Evolutionary conservation across 164 flowering plant genomes (phyloP), one percentile per base, ranked within the genome.

Genomic region (Platanus orientalis): DNA sequence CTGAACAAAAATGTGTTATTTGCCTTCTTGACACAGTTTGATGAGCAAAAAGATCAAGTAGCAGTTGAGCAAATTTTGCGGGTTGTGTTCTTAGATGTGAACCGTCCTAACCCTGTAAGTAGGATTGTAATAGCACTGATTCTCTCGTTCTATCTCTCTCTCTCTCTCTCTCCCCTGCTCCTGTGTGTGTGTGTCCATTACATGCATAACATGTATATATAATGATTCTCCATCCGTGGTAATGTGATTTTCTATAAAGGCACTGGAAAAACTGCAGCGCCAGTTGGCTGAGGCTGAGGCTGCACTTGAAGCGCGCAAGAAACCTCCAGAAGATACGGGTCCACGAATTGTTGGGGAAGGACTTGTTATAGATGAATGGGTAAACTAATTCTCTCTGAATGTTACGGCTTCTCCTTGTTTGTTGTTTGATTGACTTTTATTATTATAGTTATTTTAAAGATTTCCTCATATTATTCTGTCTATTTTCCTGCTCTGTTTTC

Each of bases 201-300:
- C 42, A 10, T 36, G 42, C 42, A 2, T 1, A 23, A 7, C 60
- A 34, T 58, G 47, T 55, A 47, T 2, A 3, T 27, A 21, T n/a
- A n/a, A n/a, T n/a, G n/a, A n/a, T n/a, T n/a, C n/a, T n/a, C 16
- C 7, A 26, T 42, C 25, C 2, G 17, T 64, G 21, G 30, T 79
- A 78, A 32, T 26, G 34, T 73, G 25, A 13, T 29, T 39, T 59
- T 47, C 11, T 21, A 27, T 36, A 9, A 24, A 93, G 98, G 88
- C 92, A 51, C 20, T 90, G 75, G 97, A 93, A 52, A 93, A 93
- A 66, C 72, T 93, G 65, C 89, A 83, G 49, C 90, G 92, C 11
- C 90, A 79, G 58, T 70, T 93, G 73, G 92, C 96, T 27, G 98
- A 93, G 73, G 98, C 98, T 25, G 98, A 93, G 63, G 90, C 94